These are phyloP conservation scores for Scedosporium minutisporum DNA, from an alignment of 2,329 filamentous ascomycete species.

Conservation along the genomic window DNA sequence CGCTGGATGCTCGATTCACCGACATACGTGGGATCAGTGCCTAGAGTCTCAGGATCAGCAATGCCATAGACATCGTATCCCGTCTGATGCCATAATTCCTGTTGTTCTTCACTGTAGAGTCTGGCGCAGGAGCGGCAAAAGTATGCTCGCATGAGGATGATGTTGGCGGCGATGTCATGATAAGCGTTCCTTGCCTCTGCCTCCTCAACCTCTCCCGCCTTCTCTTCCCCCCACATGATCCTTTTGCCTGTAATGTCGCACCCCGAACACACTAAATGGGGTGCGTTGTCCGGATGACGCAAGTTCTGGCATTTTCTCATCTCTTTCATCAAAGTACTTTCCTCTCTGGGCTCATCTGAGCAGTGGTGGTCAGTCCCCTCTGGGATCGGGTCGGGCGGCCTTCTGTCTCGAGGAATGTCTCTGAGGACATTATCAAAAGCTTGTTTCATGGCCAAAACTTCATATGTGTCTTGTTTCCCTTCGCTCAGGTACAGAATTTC, in stretches of 20 bases:
- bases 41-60: background rate
- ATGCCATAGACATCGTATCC: conserved; percentile 19
- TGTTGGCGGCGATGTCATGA: conserved; percentile 9
- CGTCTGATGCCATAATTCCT: conserved; percentile 9
- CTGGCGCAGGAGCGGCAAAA: conserved; percentile 22
- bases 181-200: no score
- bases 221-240: no score
- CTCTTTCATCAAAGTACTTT: no score
- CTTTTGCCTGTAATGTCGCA: no score
- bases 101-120: background rate
- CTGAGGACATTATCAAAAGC: conserved; percentile 8
- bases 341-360: background rate
- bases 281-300: no score
- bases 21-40: background rate
- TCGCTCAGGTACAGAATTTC: no score
- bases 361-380: background rate
- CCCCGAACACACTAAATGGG: no score
- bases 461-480: no score
- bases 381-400: background rate
- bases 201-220: no score
- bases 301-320: no score
- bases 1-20: conserved; percentile 4
- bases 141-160: conserved; percentile 25
- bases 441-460: no score
- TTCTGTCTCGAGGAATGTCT: conserved; percentile 9